Base-by-base conservation (phyloP, 495 filamentous ascomycete species). In the Durotheca rogersii region DNA sequence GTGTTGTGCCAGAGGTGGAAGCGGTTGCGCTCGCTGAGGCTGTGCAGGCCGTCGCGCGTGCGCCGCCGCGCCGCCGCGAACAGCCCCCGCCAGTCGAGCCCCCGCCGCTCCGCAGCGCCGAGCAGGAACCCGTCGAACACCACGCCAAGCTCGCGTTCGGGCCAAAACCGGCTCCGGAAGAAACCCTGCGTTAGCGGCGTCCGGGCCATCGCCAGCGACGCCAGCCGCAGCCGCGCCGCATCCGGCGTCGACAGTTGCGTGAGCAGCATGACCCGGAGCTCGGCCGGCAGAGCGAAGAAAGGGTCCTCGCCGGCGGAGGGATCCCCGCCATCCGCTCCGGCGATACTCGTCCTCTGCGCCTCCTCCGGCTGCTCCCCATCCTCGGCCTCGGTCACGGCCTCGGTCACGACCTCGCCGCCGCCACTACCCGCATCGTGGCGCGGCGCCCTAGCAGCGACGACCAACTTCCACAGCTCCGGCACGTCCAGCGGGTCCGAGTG, bases 81-180 rank as follows among this genome's bases (percentile, higher is more conserved):
- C 9, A 27, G 23, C 23, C 23, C 23, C 9, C 9, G 4, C 23
- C 23, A 27, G 23, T 27, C 23, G 4, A 27, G 4, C 9, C 23
- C 23, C 4, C 23, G 23, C 9, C 9, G 4, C 23, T 27, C 4
- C 23, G 23, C 23, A 9, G 23, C 4, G 23, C 23, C 9, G 9
- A 27, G 23, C 4, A 27, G 23, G 9, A 27, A 27, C 4, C 23
- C 23, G 23, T 27, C 23, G 9, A 27, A 27, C 4, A 27, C 9
- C 4, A 27, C 9, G 9, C 9, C 23, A 9, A 27, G 9, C 9
- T 27, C 23, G 9, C 23, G 23, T 4, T 16, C 41, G 29, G 32
- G 33, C 41, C 41, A 53, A 15, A 53, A 53, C 11, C 41, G 34
- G 18, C 33, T 46, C 18, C 34, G 34, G 25, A 53, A 53, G 27